A percentile compares a stretch with the other conserved stretches of the same genome.
These are phyloP conservation scores for Colletotrichum chlorophyti DNA, from an alignment of 2,329 filamentous ascomycete genomes.

Conservation along the genomic window DNA sequence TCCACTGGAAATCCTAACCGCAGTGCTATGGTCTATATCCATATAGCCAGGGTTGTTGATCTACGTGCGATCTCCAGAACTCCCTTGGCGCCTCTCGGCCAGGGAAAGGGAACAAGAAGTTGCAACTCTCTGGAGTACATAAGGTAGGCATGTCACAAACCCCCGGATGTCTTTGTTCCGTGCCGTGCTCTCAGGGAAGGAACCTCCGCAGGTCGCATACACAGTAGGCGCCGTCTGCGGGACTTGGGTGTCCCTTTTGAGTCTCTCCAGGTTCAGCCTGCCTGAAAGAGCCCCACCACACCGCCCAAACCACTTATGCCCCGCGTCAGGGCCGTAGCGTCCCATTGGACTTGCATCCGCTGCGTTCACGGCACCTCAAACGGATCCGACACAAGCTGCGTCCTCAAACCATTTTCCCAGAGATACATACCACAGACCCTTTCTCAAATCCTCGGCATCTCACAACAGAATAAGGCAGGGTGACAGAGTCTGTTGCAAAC, in stretches of 20 bases:
- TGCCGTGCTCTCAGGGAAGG: too few relatives aligned
- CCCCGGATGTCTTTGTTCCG: too few relatives aligned
- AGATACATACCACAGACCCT: slow-evolving; percentile 10
- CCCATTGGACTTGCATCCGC: slow-evolving; percentile 12
- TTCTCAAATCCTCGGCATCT: not conserved
- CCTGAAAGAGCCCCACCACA: slow-evolving; percentile 5
- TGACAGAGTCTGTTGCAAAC: not conserved
- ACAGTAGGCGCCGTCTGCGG: too few relatives aligned
- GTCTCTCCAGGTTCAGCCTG: not conserved
- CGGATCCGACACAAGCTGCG: slow-evolving; percentile 34
- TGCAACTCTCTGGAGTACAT: too few relatives aligned
- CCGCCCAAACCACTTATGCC: slow-evolving; percentile 4
- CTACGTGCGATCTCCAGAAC: too few relatives aligned
- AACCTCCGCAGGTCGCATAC: too few relatives aligned
- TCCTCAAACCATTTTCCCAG: slow-evolving; percentile 9
- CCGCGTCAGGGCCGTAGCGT: slow-evolving; percentile 15
- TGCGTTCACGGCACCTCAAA: slow-evolving; percentile 32
- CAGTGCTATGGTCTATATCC: too few relatives aligned
- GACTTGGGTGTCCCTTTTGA: not conserved
- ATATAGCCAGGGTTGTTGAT: too few relatives aligned
- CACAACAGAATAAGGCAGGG: not conserved
- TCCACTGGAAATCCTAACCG: too few relatives aligned
- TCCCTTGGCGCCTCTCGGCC: too few relatives aligned
- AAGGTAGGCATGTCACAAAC: too few relatives aligned
- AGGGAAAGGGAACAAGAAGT: too few relatives aligned